A percentile compares a stretch with the other conserved stretches of the same genome.
phyloP scores from a whole-genome alignment of 345 rosid species.

The Nasturtium officinale region DNA sequence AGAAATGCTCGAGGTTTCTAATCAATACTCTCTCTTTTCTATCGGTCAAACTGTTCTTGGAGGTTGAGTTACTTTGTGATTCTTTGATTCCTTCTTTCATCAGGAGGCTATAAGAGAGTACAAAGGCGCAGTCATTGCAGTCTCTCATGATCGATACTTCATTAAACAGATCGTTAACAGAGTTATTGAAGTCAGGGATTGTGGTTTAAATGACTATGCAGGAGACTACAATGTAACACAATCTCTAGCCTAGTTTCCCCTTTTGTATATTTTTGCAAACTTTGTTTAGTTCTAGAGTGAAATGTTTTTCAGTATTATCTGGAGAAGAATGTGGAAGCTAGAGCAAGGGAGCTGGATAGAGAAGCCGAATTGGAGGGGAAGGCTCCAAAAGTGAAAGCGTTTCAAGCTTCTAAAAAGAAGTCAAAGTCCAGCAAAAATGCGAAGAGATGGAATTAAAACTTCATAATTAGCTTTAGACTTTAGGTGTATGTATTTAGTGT shows the following conservation, averaged over 20 bases:
- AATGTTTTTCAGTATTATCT: conserved; percentile 63
- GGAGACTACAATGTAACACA: conserved; percentile 79
- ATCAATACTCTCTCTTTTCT: not conserved
- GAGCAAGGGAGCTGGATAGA: conserved; percentile 70
- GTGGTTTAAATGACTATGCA: conserved; percentile 67
- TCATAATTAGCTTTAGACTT: conserved; percentile 1
- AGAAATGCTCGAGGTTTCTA: conserved; percentile 90
- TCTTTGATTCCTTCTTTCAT: conserved; percentile 1
- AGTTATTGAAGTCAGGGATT: conserved; percentile 77
- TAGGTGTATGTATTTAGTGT: not conserved
- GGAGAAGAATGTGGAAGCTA: conserved; percentile 90
- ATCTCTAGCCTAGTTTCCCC: not conserved
- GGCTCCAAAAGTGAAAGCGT: conserved; percentile 90
- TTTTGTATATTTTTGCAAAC: not conserved
- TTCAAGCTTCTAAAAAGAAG: conserved; percentile 97
- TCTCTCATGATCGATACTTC: conserved; percentile 90
- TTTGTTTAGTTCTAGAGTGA: not conserved
- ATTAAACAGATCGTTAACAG: conserved; percentile 92
- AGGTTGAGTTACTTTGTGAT: conserved; percentile 1
- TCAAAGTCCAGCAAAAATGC: conserved; percentile 74
- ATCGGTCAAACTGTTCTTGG: not conserved
- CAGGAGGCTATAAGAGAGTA: conserved; percentile 95
- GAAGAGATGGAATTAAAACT: conserved; percentile 77
- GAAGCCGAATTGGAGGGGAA: conserved; percentile 77
- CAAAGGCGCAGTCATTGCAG: conserved; percentile 77